phyloP scores from a whole-genome alignment of 176 grass and related monocot genomes.

The Ampelocalamus luodianensis region DNA sequence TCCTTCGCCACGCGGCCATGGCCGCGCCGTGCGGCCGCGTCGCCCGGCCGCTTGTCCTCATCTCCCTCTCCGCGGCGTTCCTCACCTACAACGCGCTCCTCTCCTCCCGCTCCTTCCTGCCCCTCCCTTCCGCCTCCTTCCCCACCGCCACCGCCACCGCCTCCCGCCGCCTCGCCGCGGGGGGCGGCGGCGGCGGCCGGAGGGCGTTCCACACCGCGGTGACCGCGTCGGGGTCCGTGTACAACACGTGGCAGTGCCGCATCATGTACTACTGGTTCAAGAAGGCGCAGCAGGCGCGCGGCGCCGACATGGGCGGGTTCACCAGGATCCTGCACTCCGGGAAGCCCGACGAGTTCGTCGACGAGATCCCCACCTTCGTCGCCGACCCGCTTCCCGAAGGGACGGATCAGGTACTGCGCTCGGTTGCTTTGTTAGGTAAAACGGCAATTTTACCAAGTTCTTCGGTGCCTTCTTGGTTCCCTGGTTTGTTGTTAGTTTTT shows the following conservation, averaged over 20 bases:
- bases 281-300: slow-evolving; percentile 48
- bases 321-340: slow-evolving; percentile 95
- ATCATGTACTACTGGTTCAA: slow-evolving; percentile 99
- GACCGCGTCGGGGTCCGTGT: slow-evolving; percentile 67
- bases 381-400: slow-evolving; percentile 74
- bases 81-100: slow-evolving; percentile 79
- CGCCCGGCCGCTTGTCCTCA: slow-evolving; percentile 46
- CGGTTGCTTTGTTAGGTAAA: background rate
- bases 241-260: slow-evolving; percentile 93
- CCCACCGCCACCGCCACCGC: slow-evolving; percentile 2
- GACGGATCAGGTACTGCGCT: slow-evolving; percentile 65
- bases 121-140: slow-evolving; percentile 39
- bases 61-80: slow-evolving; percentile 54
- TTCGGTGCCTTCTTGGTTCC: background rate
- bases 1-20: slow-evolving; percentile 29
- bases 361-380: slow-evolving; percentile 95
- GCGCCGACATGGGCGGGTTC: slow-evolving; percentile 87
- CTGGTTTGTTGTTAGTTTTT: background rate
- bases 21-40: slow-evolving; percentile 49
- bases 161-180: slow-evolving; percentile 29
- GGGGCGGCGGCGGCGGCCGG: background rate
- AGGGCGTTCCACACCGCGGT: slow-evolving; percentile 87
- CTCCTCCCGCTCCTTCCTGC: slow-evolving; percentile 45
- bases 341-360: slow-evolving; percentile 59
- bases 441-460: background rate